Conservation (phyloP, 768 basidiomycete species). For the Lactifluus hygrophoroides region DNA sequence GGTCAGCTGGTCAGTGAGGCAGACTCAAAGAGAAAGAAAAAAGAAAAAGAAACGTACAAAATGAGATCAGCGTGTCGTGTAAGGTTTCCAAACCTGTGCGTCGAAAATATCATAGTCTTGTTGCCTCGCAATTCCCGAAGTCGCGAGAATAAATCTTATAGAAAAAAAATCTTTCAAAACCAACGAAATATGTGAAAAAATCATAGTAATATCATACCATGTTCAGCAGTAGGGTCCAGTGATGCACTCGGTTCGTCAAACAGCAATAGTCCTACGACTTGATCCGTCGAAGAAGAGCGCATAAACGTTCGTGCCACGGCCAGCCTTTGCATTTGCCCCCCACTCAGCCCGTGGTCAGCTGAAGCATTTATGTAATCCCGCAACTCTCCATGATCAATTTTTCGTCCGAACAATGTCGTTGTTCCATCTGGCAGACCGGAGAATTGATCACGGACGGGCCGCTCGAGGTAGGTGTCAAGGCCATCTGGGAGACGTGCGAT, state of each 20-base stretch:
- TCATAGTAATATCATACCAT: slow-evolving; percentile 33
- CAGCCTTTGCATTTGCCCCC: slow-evolving; percentile 70
- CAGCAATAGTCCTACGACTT: slow-evolving; percentile 49
- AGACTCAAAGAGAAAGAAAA: background rate
- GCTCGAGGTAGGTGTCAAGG: slow-evolving; percentile 64
- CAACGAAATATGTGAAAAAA: background rate
- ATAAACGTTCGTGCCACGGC: slow-evolving; percentile 72
- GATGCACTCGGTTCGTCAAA: slow-evolving; percentile 72
- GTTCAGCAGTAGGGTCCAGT: slow-evolving; percentile 68
- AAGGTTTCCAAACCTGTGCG: slow-evolving; percentile 61
- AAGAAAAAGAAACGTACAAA: slow-evolving; percentile 1
- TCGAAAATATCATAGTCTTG: slow-evolving; percentile 81
- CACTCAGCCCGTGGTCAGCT: slow-evolving; percentile 35
- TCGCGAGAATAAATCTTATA: slow-evolving; percentile 57
- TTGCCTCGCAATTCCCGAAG: slow-evolving; percentile 57
- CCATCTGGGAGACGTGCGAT: slow-evolving; percentile 57
- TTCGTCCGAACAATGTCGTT: slow-evolving; percentile 51
- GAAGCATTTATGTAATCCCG: background rate
- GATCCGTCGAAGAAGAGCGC: slow-evolving; percentile 42
- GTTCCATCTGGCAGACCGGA: slow-evolving; percentile 59
- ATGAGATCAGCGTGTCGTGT: slow-evolving; percentile 43
- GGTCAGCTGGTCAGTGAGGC: background rate
- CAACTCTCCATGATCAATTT: slow-evolving; percentile 27
- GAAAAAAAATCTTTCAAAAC: background rate
- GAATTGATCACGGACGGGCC: slow-evolving; percentile 60